Conservation (phyloP, 345 rosid genomes). For the Eucalyptus sp. region DNA sequence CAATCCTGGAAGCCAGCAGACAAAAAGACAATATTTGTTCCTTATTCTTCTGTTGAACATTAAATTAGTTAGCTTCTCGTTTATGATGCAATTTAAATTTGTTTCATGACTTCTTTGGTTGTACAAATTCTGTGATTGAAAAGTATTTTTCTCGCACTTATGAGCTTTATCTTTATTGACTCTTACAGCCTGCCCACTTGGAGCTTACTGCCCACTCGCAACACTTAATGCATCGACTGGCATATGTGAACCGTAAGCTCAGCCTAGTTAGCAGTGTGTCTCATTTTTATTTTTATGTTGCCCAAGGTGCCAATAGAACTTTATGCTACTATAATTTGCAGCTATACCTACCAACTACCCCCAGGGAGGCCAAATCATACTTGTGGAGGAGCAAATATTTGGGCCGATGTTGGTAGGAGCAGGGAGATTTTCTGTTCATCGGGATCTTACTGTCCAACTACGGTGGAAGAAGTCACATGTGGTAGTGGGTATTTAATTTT, state of each 20-base stretch:
- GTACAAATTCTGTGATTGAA: background rate
- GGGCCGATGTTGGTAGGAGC: slow-evolving; percentile 71
- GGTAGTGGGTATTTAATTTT: slow-evolving; percentile 41
- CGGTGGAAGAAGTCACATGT: slow-evolving; percentile 18
- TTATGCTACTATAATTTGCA: slow-evolving; percentile 10
- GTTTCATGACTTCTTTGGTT: background rate
- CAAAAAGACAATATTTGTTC: background rate
- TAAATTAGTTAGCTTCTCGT: background rate
- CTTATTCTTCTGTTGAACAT: background rate
- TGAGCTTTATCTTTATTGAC: background rate
- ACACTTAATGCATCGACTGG: slow-evolving; percentile 33
- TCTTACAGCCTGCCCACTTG: slow-evolving; percentile 62
- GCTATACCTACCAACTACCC: slow-evolving; percentile 78
- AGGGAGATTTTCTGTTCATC: slow-evolving; percentile 70
- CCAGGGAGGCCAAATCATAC: slow-evolving; percentile 62
- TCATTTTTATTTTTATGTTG: background rate
- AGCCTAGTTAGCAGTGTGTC: background rate
- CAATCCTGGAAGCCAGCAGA: background rate
- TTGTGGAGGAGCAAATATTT: slow-evolving; percentile 91
- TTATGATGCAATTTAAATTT: background rate
- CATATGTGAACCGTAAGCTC: slow-evolving; percentile 62
- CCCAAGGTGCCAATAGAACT: background rate
- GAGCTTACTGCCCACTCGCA: slow-evolving; percentile 54
- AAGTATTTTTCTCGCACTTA: background rate
- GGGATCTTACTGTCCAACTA: slow-evolving; percentile 52